Base-by-base conservation (phyloP, 2,329 filamentous ascomycete genomes). In the Plectosphaerella plurivora region DNA sequence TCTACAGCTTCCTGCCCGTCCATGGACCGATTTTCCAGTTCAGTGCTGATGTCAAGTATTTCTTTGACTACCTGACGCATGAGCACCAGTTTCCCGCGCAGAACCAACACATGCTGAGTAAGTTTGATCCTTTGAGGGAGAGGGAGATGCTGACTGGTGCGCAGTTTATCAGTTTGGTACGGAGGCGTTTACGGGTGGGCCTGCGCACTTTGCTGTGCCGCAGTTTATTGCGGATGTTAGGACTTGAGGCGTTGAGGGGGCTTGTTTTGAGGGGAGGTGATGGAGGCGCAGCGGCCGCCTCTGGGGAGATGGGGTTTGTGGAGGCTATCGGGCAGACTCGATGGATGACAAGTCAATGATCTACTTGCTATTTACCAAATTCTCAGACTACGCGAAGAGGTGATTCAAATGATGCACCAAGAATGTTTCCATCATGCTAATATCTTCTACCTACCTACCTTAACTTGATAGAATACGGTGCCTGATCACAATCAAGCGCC, bases 11-110 rank as follows among this genome's bases (percentile, higher is more conserved):
- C 57, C 50, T 65, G 55, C 57, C 54, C 2, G 57, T 51, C 4
- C 36, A 52, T 2, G 72, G 66, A 35, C 61, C 73, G 7, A 66
- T 76, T n/a, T 71, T 68, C 16, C 70, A 54, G 63, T 85, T 81
- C 66, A 72, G 64, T 24, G 81, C 74, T 24, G 78, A 85, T 58
- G 57, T 84, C 56, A 72, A 72, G 59, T 65, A 71, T 1, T 85
- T 84, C 66, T 70, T 81, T 55, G 69, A 68, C 11, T 83, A 82
- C 60, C 62, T 84, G 24, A 67, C 66, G 5, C 54, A 58, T 15
- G 69, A 68, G 53, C 65, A 80, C 55, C 68, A 70, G 0, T 69
- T 77, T 50, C 64, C 73, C 2, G 63, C 53, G 3, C 50, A 52
- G 36, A 55, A 49, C 16, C 61, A 63, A 42, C 57, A 63, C 53